Percentiles rank a stretch among this genome's conserved stretches.
These are phyloP conservation scores for Anastatica hierochuntica DNA, from an alignment of 345 rosid genomes.

Conservation along the genomic window DNA sequence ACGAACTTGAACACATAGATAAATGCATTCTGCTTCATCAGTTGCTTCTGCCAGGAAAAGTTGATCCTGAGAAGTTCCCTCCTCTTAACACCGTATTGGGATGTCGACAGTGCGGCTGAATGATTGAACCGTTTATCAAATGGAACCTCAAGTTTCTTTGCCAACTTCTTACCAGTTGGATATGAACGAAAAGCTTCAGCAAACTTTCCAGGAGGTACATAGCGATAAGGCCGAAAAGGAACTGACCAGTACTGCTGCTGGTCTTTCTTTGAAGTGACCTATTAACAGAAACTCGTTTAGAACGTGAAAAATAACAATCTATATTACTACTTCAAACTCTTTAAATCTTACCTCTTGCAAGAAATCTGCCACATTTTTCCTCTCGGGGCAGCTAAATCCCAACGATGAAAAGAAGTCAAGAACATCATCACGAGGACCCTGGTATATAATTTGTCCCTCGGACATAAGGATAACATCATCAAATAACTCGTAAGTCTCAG, in stretches of 20 bases:
- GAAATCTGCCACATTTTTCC: slow-evolving; percentile 96
- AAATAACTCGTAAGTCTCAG: slow-evolving; percentile 84
- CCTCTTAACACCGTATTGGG: slow-evolving; percentile 52
- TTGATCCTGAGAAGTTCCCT: slow-evolving; percentile 65
- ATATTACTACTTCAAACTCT: slow-evolving; percentile 11
- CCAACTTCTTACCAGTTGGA: slow-evolving; percentile 51
- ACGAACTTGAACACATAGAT: slow-evolving; percentile 87
- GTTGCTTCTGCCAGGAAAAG: slow-evolving; percentile 80
- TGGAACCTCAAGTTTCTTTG: slow-evolving; percentile 50
- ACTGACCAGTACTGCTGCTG: slow-evolving; percentile 95
- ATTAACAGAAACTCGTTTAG: slow-evolving; percentile 13
- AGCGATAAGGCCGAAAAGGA: slow-evolving; percentile 60
- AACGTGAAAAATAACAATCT: background rate
- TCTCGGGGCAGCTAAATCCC: slow-evolving; percentile 85
- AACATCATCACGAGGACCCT: slow-evolving; percentile 73
- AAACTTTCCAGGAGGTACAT: slow-evolving; percentile 77
- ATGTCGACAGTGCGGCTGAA: slow-evolving; percentile 89
- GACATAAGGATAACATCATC: slow-evolving; percentile 86
- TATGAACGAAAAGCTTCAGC: slow-evolving; percentile 65
- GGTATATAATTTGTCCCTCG: slow-evolving; percentile 91
- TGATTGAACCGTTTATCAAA: slow-evolving; percentile 78
- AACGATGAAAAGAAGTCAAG: slow-evolving; percentile 64
- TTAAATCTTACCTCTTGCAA: slow-evolving; percentile 75
- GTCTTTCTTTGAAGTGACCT: slow-evolving; percentile 89
- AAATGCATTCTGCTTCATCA: slow-evolving; percentile 87